These are phyloP conservation scores for Leishmania amazonensis DNA, from an alignment of 208 protist genomes.

Conservation along the genomic window DNA sequence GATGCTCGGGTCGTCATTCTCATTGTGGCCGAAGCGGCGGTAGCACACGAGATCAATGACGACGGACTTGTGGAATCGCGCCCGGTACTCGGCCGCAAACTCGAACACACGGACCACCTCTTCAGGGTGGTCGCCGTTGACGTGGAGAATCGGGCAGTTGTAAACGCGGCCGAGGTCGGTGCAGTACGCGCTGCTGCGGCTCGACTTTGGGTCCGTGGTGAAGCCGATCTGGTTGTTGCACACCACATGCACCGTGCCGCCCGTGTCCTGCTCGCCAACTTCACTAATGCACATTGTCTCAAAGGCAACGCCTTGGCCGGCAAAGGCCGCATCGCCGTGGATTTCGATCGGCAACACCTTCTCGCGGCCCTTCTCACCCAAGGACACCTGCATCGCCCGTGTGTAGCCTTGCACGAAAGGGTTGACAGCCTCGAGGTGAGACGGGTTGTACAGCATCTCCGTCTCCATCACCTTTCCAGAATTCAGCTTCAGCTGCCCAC, in stretches of 20 bases:
- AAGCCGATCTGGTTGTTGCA: constrained; percentile 99
- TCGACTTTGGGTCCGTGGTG: constrained; percentile 97
- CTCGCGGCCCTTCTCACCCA: constrained; percentile 50
- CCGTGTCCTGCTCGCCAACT: constrained; percentile 93
- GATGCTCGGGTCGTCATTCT: constrained; percentile 98
- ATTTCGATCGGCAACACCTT: constrained; percentile 93
- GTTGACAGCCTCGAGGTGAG: constrained; percentile 99
- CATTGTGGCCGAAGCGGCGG: constrained; percentile 97
- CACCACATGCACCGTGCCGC: constrained; percentile 98
- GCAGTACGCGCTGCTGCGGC: constrained; percentile 97
- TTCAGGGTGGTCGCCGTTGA: constrained; percentile 98
- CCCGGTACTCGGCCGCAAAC: constrained; percentile 94
- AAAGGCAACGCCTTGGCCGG: constrained; percentile 97
- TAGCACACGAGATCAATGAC: constrained; percentile 98
- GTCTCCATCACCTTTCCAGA: constrained; percentile 89
- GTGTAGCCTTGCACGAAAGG: constrained; percentile 98
- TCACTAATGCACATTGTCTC: constrained; percentile 96
- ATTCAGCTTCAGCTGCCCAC: constrained; percentile 61
- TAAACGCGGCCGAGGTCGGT: constrained; percentile 97
- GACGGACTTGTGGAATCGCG: constrained; percentile 94
- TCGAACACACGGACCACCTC: constrained; percentile 92
- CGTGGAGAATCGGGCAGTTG: constrained; percentile 97
- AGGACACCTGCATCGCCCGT: constrained; percentile 92
- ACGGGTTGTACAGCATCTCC: constrained; percentile 98
- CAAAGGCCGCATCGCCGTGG: constrained; percentile 99